Evolutionary conservation across 306 rosid genomes (phyloP).

Genomic region (Glycyrrhiza uralensis): DNA sequence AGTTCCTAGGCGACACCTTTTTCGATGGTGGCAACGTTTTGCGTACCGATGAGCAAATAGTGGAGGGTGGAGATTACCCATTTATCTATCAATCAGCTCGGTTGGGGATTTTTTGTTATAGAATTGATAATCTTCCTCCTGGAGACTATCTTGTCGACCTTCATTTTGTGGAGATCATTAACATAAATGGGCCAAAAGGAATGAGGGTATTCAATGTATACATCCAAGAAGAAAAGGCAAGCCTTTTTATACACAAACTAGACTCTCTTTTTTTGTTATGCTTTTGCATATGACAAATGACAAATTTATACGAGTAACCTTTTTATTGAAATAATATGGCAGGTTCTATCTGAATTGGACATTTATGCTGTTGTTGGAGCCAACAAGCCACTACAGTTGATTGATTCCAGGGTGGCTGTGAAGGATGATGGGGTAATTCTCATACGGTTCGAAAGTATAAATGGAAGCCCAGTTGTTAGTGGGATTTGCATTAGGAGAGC

Average conservation of each 20-base stretch:
- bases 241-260: slow-evolving; percentile 15
- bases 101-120: slow-evolving; percentile 59
- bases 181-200: slow-evolving; percentile 82
- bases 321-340: slow-evolving; percentile 30
- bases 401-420: slow-evolving; percentile 53
- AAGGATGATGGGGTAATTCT: slow-evolving; percentile 60
- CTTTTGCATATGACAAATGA: slow-evolving; percentile 4
- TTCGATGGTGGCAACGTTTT: slow-evolving; percentile 64
- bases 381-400: slow-evolving; percentile 68
- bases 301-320: background rate
- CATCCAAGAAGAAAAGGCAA: slow-evolving; percentile 77
- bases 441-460: slow-evolving; percentile 72
- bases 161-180: slow-evolving; percentile 77
- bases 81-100: slow-evolving; percentile 72
- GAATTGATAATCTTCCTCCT: slow-evolving; percentile 56
- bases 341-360: slow-evolving; percentile 79
- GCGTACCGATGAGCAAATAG: slow-evolving; percentile 65
- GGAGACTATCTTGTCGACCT: slow-evolving; percentile 72
- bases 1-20: slow-evolving; percentile 52
- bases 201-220: slow-evolving; percentile 74
- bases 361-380: slow-evolving; percentile 79
- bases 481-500: slow-evolving; percentile 77
- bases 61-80: slow-evolving; percentile 62
- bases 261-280: background rate
- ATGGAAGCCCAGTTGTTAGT: slow-evolving; percentile 72